Evolutionary conservation across 345 rosid species (phyloP), one percentile per base, ranked within the genome.

Genomic region (Pistacia integerrima): DNA sequence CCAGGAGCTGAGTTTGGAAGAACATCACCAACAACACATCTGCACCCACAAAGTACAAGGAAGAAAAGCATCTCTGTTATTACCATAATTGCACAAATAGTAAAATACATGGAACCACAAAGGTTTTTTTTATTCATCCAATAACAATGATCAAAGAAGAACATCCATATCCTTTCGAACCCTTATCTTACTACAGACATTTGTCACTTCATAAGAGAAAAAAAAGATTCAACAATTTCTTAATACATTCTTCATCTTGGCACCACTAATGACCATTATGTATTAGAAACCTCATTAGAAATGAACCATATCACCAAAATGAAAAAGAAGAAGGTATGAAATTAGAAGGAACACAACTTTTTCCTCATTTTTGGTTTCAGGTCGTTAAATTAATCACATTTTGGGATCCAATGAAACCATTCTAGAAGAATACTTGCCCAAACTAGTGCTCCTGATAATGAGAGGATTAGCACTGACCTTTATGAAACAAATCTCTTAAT

Each of bases 41-140:
- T 85, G 84, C 86, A 78, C 56, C 68, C 81, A 74, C 58, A 70
- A 70, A 78, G 30, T 52, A 22, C 25, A 66, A 1, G 56, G 1
- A 44, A 44, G 11, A 58, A 8, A 59, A 58, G 7, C 52, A 38
- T 58, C 20, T 35, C 36, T 61, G 38, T 44, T 17, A 59, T 67
- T 2, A 41, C 46, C 46, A 41, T 41, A 41, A 5, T 41, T 5
- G 6, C 57, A 13, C 7, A 54, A 54, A 14, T 54, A 54, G 12
- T 16, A 13, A 54, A 54, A 16, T 54, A 18, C 5, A 3, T 12
- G 57, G 57, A 41, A 41, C 46, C 0, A 41, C 46, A 41, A 38
- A 4, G 41, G 9, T 41, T 41, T 41, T 5, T 41, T 5, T 30
- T 6, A 41, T 41, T 41, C 46, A 41, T 41, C 46, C 46, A 41